These are phyloP conservation scores for Eucalyptus regnans DNA, from an alignment of 345 rosid species.

Conservation along the genomic window DNA sequence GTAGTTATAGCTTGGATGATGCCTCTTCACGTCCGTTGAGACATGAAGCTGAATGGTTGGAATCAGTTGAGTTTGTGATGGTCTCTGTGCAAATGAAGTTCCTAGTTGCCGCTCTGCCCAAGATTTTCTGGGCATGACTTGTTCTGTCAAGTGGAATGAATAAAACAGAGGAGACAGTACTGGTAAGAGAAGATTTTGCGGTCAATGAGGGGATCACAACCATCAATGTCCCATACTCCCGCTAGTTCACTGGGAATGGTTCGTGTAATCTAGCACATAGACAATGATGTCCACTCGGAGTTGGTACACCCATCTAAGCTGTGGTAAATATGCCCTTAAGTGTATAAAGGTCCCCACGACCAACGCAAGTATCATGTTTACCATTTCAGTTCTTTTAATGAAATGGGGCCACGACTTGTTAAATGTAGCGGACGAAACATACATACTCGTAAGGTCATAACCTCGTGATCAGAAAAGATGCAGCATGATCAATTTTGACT, in stretches of 20 bases:
- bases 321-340: neutral
- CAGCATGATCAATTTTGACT: neutral
- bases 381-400: neutral
- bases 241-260: neutral
- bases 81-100: neutral
- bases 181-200: neutral
- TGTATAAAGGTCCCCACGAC: neutral
- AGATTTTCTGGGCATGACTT: neutral
- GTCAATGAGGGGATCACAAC: neutral
- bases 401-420: accelerated
- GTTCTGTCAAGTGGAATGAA: neutral
- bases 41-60: neutral
- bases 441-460: neutral
- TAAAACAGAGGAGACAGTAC: neutral
- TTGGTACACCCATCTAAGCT: neutral
- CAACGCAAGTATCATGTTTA: neutral
- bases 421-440: neutral
- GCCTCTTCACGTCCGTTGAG: neutral
- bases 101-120: neutral
- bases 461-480: neutral
- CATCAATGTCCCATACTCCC: neutral
- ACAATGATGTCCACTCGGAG: neutral
- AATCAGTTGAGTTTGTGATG: neutral
- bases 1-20: neutral
- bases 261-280: neutral